phyloP scores from a whole-genome alignment of 352 stramenopile genomes.

The Phytopythium montanum region DNA sequence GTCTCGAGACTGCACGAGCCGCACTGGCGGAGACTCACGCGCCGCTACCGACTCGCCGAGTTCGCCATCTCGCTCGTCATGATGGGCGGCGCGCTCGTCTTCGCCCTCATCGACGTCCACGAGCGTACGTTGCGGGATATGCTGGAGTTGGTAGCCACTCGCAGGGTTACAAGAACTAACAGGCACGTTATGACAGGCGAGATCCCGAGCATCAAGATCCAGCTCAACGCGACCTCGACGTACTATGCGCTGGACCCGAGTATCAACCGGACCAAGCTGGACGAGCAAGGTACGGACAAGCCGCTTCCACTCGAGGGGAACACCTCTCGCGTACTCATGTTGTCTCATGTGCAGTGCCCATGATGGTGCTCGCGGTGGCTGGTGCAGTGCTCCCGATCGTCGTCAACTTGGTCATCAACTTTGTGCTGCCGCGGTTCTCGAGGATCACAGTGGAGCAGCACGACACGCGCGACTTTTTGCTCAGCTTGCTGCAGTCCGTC shows the following conservation, averaged over 20 bases:
- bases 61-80: slow-evolving; percentile 48
- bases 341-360: neutral
- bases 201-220: slow-evolving; percentile 50
- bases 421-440: neutral
- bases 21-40: slow-evolving; percentile 18
- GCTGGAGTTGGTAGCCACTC: too few species aligned
- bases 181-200: slow-evolving; percentile 11
- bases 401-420: slow-evolving; percentile 1
- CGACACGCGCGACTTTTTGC: slow-evolving; percentile 73
- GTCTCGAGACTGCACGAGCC: neutral
- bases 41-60: slow-evolving; percentile 48
- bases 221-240: slow-evolving; percentile 29
- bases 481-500: slow-evolving; percentile 57
- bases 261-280: slow-evolving; percentile 42
- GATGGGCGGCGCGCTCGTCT: slow-evolving; percentile 37
- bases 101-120: slow-evolving; percentile 52
- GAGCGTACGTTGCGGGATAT: slow-evolving; percentile 29
- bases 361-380: neutral
- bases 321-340: neutral
- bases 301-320: neutral
- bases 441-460: slow-evolving; percentile 49
- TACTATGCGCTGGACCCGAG: slow-evolving; percentile 46
- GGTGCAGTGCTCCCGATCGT: slow-evolving; percentile 1
- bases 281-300: slow-evolving; percentile 30
- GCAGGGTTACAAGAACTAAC: too few species aligned